Evolutionary conservation across 164 flowering plant genomes (phyloP).

Genomic region (Umbilicus rupestris): DNA sequence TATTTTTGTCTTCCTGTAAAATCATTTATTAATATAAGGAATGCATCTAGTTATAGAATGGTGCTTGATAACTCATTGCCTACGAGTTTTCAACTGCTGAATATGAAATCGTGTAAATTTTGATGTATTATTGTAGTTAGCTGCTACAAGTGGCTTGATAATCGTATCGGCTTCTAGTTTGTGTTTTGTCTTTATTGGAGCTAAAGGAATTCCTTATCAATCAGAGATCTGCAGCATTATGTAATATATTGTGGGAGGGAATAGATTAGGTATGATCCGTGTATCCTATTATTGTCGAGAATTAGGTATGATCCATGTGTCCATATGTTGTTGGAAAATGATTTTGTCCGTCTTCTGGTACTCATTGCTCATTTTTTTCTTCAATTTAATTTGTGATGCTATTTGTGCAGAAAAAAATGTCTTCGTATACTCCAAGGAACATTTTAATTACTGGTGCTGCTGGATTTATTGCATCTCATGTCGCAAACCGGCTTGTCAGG

Average conservation of each 20-base stretch:
- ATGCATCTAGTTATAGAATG: background rate
- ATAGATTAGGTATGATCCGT: background rate
- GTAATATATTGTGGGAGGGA: background rate
- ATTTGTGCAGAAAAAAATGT: constrained; percentile 3
- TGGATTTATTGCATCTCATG: constrained; percentile 9
- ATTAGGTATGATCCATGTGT: too few species aligned
- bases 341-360: too few species aligned
- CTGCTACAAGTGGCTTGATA: background rate
- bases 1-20: too few species aligned
- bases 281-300: too few species aligned
- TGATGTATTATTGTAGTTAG: background rate
- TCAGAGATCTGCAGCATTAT: background rate
- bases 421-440: constrained; percentile 1
- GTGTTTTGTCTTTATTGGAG: background rate
- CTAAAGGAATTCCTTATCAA: background rate
- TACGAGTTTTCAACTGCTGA: background rate
- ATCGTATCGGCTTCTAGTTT: background rate
- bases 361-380: background rate
- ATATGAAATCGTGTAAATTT: background rate
- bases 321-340: too few species aligned
- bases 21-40: too few species aligned
- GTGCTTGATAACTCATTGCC: background rate
- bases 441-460: constrained; percentile 10
- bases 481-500: constrained; percentile 7
- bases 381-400: background rate